phyloP scores from a whole-genome alignment of 306 rosid genomes.

The Cicer yamashitae region DNA sequence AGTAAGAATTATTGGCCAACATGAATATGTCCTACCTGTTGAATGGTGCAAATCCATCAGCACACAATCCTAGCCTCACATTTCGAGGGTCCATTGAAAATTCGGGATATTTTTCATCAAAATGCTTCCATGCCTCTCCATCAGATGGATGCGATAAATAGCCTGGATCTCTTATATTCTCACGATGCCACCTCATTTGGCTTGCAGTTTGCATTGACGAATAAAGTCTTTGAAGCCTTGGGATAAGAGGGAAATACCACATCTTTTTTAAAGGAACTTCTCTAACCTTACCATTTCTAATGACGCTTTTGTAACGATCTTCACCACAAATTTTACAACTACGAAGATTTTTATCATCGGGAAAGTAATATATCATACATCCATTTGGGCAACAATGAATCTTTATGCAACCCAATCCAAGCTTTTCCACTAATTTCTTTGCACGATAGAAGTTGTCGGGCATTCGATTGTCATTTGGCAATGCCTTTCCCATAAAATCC shows the following conservation, averaged over 20 bases:
- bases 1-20: neutral
- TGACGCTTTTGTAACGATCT: neutral
- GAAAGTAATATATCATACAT: neutral
- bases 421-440: neutral
- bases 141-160: too few relatives aligned
- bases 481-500: neutral
- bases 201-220: neutral
- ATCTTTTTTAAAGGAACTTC: too few relatives aligned
- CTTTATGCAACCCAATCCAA: slow-evolving; percentile 12
- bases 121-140: too few relatives aligned
- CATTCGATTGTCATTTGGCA: neutral
- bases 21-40: neutral
- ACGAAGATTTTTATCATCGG: neutral
- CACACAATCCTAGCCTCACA: neutral
- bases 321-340: neutral
- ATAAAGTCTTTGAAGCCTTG: neutral
- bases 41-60: neutral
- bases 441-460: neutral
- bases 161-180: neutral
- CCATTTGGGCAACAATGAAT: neutral
- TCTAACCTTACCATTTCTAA: neutral
- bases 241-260: too few relatives aligned
- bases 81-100: too few relatives aligned
- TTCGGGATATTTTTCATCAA: too few relatives aligned
- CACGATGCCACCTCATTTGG: neutral